A percentile compares a stretch with the other conserved stretches of the same genome.
phyloP scores from a whole-genome alignment of 1,139 yeast species.

The Suhomyces maxii region DNA sequence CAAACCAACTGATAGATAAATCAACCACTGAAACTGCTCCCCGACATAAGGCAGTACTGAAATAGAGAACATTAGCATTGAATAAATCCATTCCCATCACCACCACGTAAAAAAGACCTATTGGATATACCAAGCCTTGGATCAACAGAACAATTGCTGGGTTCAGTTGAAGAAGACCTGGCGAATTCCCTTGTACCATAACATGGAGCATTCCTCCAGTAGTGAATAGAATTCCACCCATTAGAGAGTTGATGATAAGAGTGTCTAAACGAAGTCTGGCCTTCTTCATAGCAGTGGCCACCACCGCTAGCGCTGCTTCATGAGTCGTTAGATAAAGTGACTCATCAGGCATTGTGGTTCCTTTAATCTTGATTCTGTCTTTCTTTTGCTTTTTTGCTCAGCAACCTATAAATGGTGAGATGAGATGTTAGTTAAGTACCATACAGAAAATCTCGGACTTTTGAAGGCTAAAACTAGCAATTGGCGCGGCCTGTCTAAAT shows the following conservation, averaged over 20 bases:
- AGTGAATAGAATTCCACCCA: conserved; percentile 70
- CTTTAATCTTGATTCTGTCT: too few species aligned
- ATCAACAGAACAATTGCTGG: conserved; percentile 55
- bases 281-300: conserved; percentile 81
- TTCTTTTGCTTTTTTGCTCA: too few species aligned
- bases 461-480: too few species aligned
- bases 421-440: too few species aligned
- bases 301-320: conserved; percentile 79
- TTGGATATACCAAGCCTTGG: conserved; percentile 62
- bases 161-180: conserved; percentile 37
- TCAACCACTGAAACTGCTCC: conserved; percentile 69
- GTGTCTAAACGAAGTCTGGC: conserved; percentile 63
- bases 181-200: conserved; percentile 53
- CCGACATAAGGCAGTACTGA: conserved; percentile 64
- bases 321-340: conserved; percentile 61
- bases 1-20: conserved; percentile 63
- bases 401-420: too few species aligned
- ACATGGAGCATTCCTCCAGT: conserved; percentile 74
- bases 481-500: too few species aligned
- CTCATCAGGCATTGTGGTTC: conserved; percentile 14
- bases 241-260: conserved; percentile 57
- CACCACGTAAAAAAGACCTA: conserved; percentile 73
- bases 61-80: conserved; percentile 70
- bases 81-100: conserved; percentile 71
- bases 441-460: too few species aligned